phyloP scores from a whole-genome alignment of 2,329 filamentous ascomycete genomes.

The Colletotrichum scovillei region DNA sequence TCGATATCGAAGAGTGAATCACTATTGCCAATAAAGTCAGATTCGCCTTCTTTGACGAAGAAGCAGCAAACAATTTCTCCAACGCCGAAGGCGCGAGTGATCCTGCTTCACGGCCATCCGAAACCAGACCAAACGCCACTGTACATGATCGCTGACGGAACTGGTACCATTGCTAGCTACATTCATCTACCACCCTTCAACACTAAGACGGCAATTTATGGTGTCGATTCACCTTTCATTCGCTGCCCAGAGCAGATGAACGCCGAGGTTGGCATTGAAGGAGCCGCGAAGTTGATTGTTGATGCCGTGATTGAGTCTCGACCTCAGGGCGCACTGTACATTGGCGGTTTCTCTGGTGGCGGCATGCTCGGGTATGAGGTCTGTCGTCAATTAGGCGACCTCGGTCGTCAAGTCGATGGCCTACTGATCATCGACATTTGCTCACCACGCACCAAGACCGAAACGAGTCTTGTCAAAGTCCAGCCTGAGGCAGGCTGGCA shows the following conservation, averaged over 20 bases:
- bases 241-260: conserved; percentile 3
- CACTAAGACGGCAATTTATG: neutral
- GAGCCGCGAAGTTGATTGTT: conserved; percentile 7
- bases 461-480: neutral
- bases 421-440: conserved; percentile 11
- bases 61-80: neutral
- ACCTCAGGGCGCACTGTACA: neutral
- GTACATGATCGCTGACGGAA: conserved; percentile 14
- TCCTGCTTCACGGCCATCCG: neutral
- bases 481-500: neutral
- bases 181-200: conserved; percentile 4
- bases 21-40: neutral
- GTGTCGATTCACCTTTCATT: conserved; percentile 9
- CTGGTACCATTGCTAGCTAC: conserved; percentile 13
- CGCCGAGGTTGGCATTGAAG: neutral
- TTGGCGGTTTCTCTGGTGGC: conserved; percentile 16
- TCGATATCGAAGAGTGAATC: neutral
- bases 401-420: neutral
- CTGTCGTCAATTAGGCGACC: neutral
- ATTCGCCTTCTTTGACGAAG: too few relatives aligned
- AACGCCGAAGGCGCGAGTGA: conserved; percentile 1
- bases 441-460: neutral
- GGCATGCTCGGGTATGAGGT: conserved; percentile 8
- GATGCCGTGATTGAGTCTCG: neutral
- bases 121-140: neutral